These are phyloP conservation scores for Candida rishiriensis DNA, from an alignment of 805 yeast genomes.

Conservation along the genomic window DNA sequence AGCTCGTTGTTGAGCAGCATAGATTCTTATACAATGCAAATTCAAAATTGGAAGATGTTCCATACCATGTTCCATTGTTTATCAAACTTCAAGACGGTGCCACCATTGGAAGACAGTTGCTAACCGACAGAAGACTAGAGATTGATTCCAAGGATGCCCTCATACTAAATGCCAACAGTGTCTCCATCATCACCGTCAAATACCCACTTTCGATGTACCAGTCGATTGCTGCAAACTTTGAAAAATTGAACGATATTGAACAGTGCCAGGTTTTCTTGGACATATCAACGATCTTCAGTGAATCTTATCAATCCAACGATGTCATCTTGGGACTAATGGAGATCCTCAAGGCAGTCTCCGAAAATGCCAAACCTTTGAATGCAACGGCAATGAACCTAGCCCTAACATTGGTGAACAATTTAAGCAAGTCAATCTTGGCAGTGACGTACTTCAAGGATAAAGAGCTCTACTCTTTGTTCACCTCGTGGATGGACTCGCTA, in stretches of 20 bases:
- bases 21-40: conserved; percentile 28
- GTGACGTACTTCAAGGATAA: conserved; percentile 20
- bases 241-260: conserved; percentile 28
- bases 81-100: conserved; percentile 33
- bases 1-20: conserved; percentile 35
- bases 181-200: conserved; percentile 45
- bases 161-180: conserved; percentile 39
- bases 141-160: conserved; percentile 25
- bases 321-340: conserved; percentile 31
- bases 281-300: conserved; percentile 35
- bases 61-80: conserved; percentile 59
- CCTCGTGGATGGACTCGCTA: conserved; percentile 14
- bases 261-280: conserved; percentile 36
- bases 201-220: conserved; percentile 33
- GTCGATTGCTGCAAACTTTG: conserved; percentile 22
- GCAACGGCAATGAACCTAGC: conserved; percentile 34
- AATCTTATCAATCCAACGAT: conserved; percentile 25
- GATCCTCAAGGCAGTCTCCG: conserved; percentile 27
- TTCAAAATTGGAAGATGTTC: conserved; percentile 45
- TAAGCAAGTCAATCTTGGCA: conserved; percentile 24
- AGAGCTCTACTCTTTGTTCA: conserved; percentile 5
- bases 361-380: conserved; percentile 23
- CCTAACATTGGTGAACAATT: conserved; percentile 30
- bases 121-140: conserved; percentile 38
- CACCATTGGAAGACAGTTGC: conserved; percentile 33